phyloP scores from a whole-genome alignment of 768 basidiomycete species.

The Suillus plorans region DNA sequence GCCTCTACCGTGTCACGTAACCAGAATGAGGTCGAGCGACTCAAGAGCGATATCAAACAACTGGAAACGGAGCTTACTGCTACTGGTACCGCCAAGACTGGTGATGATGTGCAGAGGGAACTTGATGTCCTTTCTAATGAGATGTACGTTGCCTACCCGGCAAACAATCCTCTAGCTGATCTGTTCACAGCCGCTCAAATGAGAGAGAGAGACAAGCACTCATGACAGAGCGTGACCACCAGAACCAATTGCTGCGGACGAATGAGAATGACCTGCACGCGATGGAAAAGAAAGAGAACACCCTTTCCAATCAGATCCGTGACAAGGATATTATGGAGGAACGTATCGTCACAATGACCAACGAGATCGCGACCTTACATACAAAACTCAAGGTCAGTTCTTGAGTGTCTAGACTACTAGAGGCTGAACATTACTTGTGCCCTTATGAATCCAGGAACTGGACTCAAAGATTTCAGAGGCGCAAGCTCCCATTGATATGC shows the following conservation, averaged over 20 bases:
- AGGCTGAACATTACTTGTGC: conserved; percentile 1
- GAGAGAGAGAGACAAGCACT: conserved; percentile 64
- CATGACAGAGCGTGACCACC: conserved; percentile 60
- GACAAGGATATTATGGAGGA: conserved; percentile 59
- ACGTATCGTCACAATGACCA: conserved; percentile 55
- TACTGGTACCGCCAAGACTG: conserved; percentile 78
- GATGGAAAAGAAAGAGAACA: conserved; percentile 61
- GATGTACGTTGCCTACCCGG: conserved; percentile 51
- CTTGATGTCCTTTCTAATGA: conserved; percentile 60
- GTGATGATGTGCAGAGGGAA: conserved; percentile 82
- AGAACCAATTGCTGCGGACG: conserved; percentile 48
- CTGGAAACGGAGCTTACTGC: conserved; percentile 69
- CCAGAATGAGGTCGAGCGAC: conserved; percentile 55
- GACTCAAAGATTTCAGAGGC: conserved; percentile 61
- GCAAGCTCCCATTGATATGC: conserved; percentile 60
- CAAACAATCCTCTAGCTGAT: neutral
- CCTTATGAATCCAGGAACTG: conserved; percentile 46
- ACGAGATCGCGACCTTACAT: conserved; percentile 48
- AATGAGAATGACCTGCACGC: conserved; percentile 61
- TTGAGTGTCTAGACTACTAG: neutral
- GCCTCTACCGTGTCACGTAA: conserved; percentile 57
- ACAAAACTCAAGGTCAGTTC: conserved; percentile 50
- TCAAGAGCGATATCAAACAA: conserved; percentile 58
- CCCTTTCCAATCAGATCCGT: conserved; percentile 54
- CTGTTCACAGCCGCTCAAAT: conserved; percentile 51